Conservation (phyloP, 1,284 basidiomycete genomes). For the Ceratobasidium sp. region DNA sequence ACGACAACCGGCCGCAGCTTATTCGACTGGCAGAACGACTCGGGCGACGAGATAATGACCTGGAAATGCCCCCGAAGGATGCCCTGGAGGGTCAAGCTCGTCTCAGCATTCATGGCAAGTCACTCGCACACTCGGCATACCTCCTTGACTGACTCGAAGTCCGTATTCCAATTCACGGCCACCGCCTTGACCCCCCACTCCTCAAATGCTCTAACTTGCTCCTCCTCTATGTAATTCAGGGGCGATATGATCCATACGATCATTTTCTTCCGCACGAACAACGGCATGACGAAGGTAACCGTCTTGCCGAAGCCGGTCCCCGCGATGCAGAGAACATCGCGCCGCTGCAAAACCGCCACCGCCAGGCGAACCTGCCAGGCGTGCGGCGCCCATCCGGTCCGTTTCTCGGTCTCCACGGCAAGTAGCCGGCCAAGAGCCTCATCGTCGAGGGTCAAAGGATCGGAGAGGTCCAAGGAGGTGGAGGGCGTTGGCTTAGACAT, state of each 20-base stretch:
- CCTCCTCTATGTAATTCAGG: constrained; percentile 18
- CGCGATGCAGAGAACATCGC: background rate
- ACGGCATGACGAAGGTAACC: background rate
- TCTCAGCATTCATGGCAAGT: background rate
- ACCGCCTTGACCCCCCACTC: background rate
- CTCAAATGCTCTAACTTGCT: background rate
- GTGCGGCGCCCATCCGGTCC: background rate
- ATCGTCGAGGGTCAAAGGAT: background rate
- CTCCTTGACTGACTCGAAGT: background rate
- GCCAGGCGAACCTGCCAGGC: background rate
- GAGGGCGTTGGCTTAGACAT: background rate
- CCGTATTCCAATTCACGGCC: background rate
- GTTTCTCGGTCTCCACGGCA: background rate
- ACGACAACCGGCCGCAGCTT: background rate
- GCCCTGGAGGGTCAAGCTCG: background rate
- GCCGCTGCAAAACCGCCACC: background rate
- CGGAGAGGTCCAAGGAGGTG: background rate
- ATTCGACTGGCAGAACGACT: background rate
- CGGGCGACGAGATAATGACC: background rate
- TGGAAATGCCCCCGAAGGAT: background rate
- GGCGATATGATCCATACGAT: constrained; percentile 16
- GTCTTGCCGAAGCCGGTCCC: constrained; percentile 23
- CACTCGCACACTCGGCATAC: background rate
- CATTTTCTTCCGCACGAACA: background rate
- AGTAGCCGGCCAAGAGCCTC: background rate